Percentiles rank a stretch among this genome's conserved stretches.
These are phyloP conservation scores for Ascochyta viciae-villosae DNA, from an alignment of 2,329 filamentous ascomycete genomes.

Conservation along the genomic window DNA sequence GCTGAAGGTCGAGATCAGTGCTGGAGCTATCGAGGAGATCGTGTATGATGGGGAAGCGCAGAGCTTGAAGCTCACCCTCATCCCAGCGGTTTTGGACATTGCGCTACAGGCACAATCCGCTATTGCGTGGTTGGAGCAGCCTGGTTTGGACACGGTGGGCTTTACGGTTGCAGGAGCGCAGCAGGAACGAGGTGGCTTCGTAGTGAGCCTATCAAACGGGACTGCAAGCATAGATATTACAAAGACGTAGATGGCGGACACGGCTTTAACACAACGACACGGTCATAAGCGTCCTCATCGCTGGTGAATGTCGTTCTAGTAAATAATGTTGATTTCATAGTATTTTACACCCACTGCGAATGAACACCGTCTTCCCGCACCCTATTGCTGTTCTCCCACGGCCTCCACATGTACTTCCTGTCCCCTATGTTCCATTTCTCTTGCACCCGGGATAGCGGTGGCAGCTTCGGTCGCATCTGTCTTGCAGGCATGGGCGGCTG, in stretches of 20 bases:
- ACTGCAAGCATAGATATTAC: constrained; percentile 21
- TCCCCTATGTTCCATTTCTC: background rate
- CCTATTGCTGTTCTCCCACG: background rate
- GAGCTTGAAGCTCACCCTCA: constrained; percentile 21
- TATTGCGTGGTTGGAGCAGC: constrained; percentile 30
- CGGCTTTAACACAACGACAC: background rate
- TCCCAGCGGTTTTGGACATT: constrained; percentile 8
- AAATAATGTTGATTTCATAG: background rate
- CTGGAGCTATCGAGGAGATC: constrained; percentile 27
- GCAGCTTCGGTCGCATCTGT: background rate
- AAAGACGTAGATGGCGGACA: background rate
- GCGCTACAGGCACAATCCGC: constrained; percentile 24
- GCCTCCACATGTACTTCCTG: background rate
- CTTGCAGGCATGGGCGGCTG: background rate
- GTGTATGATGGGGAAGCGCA: constrained; percentile 15
- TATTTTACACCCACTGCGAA: background rate
- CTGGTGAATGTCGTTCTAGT: background rate
- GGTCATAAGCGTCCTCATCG: background rate
- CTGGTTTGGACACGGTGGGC: constrained; percentile 2
- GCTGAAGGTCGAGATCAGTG: constrained; percentile 39
- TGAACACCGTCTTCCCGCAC: background rate
- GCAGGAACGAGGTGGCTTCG: constrained; percentile 25
- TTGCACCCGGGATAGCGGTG: background rate
- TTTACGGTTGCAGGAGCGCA: constrained; percentile 21
- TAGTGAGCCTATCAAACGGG: constrained; percentile 22